These are phyloP conservation scores for Bertia moriformis DNA, from an alignment of 2,329 filamentous ascomycete genomes.

Conservation along the genomic window DNA sequence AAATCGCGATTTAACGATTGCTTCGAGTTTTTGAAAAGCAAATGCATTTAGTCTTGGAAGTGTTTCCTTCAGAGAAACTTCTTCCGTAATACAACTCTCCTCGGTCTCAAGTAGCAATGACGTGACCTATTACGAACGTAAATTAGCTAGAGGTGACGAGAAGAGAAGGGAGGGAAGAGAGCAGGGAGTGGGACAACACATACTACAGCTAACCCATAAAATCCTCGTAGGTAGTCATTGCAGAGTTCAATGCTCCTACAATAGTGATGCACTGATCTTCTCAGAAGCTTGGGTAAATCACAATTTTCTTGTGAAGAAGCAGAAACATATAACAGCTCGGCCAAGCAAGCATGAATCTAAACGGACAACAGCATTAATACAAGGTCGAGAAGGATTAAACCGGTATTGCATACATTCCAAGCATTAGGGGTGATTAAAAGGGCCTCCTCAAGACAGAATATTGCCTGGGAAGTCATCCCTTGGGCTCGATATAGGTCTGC, in stretches of 20 bases:
- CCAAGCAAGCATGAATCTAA: constrained; percentile 44
- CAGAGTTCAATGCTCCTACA: constrained; percentile 50
- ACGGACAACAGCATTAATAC: neutral
- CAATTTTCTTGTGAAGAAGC: constrained; percentile 5
- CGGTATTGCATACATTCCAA: constrained; percentile 35
- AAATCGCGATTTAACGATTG: neutral
- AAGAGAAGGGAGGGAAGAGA: too few species aligned
- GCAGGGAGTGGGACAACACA: constrained; percentile 11
- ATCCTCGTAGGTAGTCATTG: constrained; percentile 44
- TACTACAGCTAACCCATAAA: constrained; percentile 45
- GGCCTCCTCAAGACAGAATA: constrained; percentile 48
- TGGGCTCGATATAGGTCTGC: constrained; percentile 42
- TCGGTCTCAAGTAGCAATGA: too few species aligned
- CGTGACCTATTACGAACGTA: too few species aligned
- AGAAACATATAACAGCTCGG: constrained; percentile 39
- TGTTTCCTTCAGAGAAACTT: too few species aligned
- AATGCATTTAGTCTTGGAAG: neutral
- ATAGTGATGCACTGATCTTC: constrained; percentile 40
- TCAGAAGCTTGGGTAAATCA: constrained; percentile 18
- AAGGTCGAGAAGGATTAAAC: neutral
- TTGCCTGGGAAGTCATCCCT: constrained; percentile 38
- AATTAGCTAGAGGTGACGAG: too few species aligned
- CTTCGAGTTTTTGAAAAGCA: neutral
- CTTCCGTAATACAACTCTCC: too few species aligned
- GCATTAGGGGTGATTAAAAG: constrained; percentile 44